A percentile compares a stretch with the other conserved stretches of the same genome.
Conservation (phyloP, 2,329 filamentous ascomycete species). For the Setomelanomma holmii region DNA sequence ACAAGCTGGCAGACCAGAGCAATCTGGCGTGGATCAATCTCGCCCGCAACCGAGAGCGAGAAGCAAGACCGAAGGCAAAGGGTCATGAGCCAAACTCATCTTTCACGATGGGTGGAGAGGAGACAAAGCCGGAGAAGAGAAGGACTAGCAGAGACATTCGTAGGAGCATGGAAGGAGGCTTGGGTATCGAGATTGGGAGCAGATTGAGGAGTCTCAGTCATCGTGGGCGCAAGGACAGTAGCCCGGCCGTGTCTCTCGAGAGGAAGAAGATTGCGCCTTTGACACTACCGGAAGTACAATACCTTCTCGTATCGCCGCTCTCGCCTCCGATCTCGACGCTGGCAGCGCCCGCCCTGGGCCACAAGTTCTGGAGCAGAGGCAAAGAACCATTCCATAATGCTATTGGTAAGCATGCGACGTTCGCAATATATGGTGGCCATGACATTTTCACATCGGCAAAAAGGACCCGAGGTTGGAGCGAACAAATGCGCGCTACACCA, state of each 20-base stretch:
- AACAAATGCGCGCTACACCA: conserved; percentile 54
- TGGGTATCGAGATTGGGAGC: conserved; percentile 45
- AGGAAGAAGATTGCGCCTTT: conserved; percentile 8
- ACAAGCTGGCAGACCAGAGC: conserved; percentile 70
- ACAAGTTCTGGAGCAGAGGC: conserved; percentile 35
- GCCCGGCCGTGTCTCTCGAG: conserved; percentile 12
- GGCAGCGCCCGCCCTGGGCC: conserved; percentile 40
- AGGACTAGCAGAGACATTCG: conserved; percentile 51
- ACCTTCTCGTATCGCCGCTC: conserved; percentile 58
- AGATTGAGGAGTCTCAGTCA: conserved; percentile 40
- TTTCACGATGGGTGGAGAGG: conserved; percentile 56
- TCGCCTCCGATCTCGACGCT: conserved; percentile 51
- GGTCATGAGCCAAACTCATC: conserved; percentile 29
- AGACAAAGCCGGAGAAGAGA: conserved; percentile 50
- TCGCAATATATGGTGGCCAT: conserved; percentile 76
- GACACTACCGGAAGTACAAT: conserved; percentile 37
- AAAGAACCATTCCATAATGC: conserved; percentile 17
- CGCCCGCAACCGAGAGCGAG: conserved; percentile 30
- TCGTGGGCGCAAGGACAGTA: conserved; percentile 17
- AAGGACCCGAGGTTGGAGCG: conserved; percentile 72
- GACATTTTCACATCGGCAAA: conserved; percentile 75
- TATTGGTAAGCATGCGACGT: conserved; percentile 51
- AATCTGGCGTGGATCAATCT: conserved; percentile 53
- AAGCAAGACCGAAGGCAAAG: conserved; percentile 34
- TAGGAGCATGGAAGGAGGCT: conserved; percentile 37